A percentile compares a stretch with the other conserved stretches of the same genome.
These are phyloP conservation scores for Mycogone perniciosa DNA, from an alignment of 2,329 filamentous ascomycete species.

Conservation along the genomic window DNA sequence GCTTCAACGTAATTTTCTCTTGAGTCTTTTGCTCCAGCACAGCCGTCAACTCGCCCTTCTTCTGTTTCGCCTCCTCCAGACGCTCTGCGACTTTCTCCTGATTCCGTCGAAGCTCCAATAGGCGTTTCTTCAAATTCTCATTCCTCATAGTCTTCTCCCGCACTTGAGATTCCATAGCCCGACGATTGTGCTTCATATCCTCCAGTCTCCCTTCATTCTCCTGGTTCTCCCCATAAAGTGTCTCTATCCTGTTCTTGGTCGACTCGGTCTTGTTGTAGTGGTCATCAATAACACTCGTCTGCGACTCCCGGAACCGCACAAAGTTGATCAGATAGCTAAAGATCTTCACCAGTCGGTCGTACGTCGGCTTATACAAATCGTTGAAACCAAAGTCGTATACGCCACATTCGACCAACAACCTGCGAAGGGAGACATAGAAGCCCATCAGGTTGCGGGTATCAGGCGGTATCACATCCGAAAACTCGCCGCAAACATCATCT, in stretches of 20 bases:
- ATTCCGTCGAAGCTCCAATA: constrained; percentile 72
- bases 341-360: constrained; percentile 85
- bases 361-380: constrained; percentile 85
- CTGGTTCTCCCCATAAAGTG: constrained; percentile 78
- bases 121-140: constrained; percentile 74
- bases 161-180: constrained; percentile 73
- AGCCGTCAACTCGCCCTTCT: constrained; percentile 69
- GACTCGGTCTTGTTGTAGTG: constrained; percentile 88
- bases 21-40: constrained; percentile 66
- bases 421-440: constrained; percentile 80
- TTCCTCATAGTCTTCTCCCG: constrained; percentile 81
- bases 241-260: constrained; percentile 82
- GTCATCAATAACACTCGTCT: constrained; percentile 82
- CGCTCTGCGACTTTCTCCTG: constrained; percentile 80
- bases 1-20: constrained; percentile 62
- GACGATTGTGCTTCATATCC: constrained; percentile 73
- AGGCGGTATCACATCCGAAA: constrained; percentile 73
- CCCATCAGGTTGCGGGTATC: constrained; percentile 94
- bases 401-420: constrained; percentile 77
- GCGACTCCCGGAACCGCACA: constrained; percentile 90
- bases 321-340: constrained; percentile 99
- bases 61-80: constrained; percentile 74
- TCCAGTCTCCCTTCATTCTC: constrained; percentile 74
- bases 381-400: constrained; percentile 91
- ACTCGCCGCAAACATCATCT: constrained; percentile 79